Evolutionary conservation across 805 yeast genomes (phyloP).

Genomic region (Candida schatavii): DNA sequence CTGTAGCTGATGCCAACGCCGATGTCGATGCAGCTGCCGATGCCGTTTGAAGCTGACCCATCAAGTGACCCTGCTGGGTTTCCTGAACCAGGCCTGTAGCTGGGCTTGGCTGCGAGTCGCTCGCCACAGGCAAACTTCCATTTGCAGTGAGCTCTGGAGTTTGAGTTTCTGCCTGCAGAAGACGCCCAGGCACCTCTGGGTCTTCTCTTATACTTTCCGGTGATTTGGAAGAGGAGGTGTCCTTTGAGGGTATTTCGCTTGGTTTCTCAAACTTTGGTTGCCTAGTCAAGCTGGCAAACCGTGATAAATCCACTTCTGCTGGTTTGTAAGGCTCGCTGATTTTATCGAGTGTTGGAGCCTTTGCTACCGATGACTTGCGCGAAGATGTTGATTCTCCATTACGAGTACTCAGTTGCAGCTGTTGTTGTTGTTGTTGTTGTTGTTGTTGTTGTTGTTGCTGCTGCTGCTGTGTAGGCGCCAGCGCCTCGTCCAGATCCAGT

Average conservation of each 20-base stretch:
- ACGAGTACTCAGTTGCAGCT: neutral
- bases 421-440: neutral
- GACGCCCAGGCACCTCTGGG: neutral
- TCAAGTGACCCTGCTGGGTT: too few relatives aligned
- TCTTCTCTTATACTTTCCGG: neutral
- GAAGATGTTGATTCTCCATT: neutral
- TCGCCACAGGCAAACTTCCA: neutral
- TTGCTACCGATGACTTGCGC: conserved; percentile 7
- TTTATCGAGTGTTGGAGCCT: conserved; percentile 3
- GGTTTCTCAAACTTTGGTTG: conserved; percentile 27
- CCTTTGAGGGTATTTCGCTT: conserved; percentile 2
- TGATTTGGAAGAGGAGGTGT: neutral
- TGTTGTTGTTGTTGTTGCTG: neutral
- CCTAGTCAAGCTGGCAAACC: conserved; percentile 43
- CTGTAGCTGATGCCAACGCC: neutral
- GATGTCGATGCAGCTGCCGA: neutral
- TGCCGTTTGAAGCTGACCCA: neutral
- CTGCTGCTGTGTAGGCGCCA: conserved; percentile 1
- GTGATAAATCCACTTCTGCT: conserved; percentile 43
- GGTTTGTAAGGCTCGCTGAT: conserved; percentile 39
- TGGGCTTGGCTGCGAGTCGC: too few relatives aligned
- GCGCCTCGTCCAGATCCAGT: conserved; percentile 14
- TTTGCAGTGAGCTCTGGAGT: neutral
- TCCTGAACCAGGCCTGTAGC: neutral
- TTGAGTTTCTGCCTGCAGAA: neutral